Evolutionary conservation across 176 grass and related monocot genomes (phyloP).

Genomic region (Ensete glaucum): DNA sequence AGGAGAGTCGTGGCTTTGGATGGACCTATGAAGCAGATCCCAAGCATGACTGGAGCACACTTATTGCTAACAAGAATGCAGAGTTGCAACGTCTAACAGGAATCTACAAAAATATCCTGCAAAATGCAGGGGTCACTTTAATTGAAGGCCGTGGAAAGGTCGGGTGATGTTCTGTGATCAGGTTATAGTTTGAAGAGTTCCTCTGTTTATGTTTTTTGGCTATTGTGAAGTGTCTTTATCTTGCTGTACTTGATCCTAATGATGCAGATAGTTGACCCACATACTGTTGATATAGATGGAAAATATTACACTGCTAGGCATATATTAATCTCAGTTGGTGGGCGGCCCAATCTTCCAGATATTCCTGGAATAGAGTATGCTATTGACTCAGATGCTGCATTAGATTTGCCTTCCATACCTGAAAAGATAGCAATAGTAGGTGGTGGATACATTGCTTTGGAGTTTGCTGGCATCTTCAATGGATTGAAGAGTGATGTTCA

Average conservation of each 20-base stretch:
- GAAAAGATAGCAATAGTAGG: slow-evolving; percentile 73
- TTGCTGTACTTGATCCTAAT: neutral
- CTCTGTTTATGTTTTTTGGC: neutral
- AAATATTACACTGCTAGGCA: slow-evolving; percentile 54
- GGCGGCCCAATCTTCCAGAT: slow-evolving; percentile 40
- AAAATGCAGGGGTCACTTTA: slow-evolving; percentile 47
- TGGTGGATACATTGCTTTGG: slow-evolving; percentile 77
- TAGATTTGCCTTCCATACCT: slow-evolving; percentile 50
- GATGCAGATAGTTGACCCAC: slow-evolving; percentile 52
- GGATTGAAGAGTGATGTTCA: slow-evolving; percentile 72
- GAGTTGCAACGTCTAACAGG: slow-evolving; percentile 63
- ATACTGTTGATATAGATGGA: slow-evolving; percentile 57
- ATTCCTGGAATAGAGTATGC: slow-evolving; percentile 71
- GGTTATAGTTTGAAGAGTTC: slow-evolving; percentile 25
- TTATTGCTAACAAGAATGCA: slow-evolving; percentile 75
- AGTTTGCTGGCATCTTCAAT: slow-evolving; percentile 74
- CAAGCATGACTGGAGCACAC: slow-evolving; percentile 65
- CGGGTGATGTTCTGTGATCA: slow-evolving; percentile 29
- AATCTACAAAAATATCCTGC: slow-evolving; percentile 73
- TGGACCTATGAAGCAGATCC: slow-evolving; percentile 59
- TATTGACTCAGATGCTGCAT: slow-evolving; percentile 62
- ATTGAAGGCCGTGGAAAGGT: slow-evolving; percentile 83
- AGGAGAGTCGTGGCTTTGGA: slow-evolving; percentile 66
- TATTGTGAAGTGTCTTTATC: neutral
- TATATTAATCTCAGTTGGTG: slow-evolving; percentile 68